phyloP scores from a whole-genome alignment of 2,329 filamentous ascomycete genomes.

The Botrytis fabae region DNA sequence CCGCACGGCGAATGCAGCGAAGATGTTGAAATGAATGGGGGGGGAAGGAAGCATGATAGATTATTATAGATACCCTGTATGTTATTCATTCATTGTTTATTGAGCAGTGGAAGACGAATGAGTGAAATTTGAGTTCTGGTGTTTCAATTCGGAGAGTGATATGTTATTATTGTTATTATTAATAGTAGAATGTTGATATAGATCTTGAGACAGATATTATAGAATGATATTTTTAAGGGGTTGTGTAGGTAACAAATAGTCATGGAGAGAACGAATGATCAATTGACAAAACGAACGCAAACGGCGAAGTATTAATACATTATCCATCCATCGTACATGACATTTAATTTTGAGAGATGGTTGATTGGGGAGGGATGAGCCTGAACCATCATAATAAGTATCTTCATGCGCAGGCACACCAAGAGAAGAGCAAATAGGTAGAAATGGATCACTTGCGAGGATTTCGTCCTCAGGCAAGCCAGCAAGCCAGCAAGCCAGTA shows the following conservation, averaged over 20 bases:
- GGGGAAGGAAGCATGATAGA: neutral
- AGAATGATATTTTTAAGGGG: neutral
- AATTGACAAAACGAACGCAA: neutral
- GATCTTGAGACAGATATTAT: neutral
- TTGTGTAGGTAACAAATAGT: too few species aligned
- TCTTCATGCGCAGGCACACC: constrained; percentile 12
- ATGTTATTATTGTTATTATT: neutral
- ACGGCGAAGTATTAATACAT: neutral
- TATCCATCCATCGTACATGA: neutral
- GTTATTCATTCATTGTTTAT: neutral
- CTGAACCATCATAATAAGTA: constrained; percentile 1
- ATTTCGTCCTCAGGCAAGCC: neutral
- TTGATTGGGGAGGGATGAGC: constrained; percentile 3
- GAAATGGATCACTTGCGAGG: neutral
- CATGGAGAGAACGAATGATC: neutral
- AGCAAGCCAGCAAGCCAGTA: too few species aligned
- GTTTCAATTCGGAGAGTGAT: neutral
- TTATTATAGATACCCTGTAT: neutral
- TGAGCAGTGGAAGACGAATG: neutral
- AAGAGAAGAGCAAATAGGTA: too few species aligned
- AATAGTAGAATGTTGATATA: neutral
- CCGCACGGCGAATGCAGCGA: constrained; percentile 43
- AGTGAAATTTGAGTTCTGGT: neutral
- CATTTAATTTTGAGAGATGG: neutral
- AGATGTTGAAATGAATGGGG: constrained; percentile 36